Conservation (phyloP, 768 basidiomycete species). For the Pleurotus djamor region DNA sequence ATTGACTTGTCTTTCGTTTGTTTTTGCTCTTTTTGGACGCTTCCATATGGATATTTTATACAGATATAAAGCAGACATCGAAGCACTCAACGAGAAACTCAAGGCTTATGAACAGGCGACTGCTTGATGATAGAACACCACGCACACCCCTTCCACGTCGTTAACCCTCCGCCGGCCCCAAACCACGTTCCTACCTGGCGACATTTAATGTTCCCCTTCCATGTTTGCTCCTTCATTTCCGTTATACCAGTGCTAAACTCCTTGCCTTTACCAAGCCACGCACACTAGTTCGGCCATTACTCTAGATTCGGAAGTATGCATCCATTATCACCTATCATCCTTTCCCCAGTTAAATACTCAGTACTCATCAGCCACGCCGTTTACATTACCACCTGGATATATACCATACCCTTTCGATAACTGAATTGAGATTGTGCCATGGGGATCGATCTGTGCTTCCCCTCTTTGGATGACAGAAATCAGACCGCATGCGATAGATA, state of each 20-base stretch:
- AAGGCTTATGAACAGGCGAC: constrained; percentile 24
- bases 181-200: neutral
- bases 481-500: neutral
- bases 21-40: constrained; percentile 15
- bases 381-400: constrained; percentile 14
- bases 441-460: no score
- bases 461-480: neutral
- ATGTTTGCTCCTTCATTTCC: neutral
- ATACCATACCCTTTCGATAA: constrained; percentile 13
- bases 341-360: neutral
- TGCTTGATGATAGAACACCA: constrained; percentile 10
- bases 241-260: neutral
- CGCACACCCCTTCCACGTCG: neutral
- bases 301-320: neutral
- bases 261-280: neutral
- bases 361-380: constrained; percentile 5
- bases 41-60: constrained; percentile 11
- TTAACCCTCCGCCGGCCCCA: neutral
- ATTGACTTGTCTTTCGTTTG: constrained; percentile 28
- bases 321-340: neutral
- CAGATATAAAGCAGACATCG: constrained; percentile 73
- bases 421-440: constrained; percentile 8
- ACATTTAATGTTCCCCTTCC: neutral
- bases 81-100: constrained; percentile 40
- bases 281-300: neutral